phyloP scores from a whole-genome alignment of 176 grass and related monocot species.

The Tuctoria greenei region DNA sequence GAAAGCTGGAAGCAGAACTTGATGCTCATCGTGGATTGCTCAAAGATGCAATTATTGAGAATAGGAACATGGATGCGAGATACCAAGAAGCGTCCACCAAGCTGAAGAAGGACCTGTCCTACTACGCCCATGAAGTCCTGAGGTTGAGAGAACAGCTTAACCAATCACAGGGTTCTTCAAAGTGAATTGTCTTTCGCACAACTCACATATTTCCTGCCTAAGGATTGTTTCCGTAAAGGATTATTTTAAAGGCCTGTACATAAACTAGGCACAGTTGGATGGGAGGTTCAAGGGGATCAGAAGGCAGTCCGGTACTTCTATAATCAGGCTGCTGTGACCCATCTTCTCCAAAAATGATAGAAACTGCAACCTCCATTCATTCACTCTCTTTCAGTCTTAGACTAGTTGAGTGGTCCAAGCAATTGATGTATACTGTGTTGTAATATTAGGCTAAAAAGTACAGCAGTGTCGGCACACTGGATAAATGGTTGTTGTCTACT shows the following conservation, averaged over 20 bases:
- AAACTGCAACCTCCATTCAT: not conserved
- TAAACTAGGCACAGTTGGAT: not conserved
- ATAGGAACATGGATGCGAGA: constrained; percentile 52
- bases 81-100: constrained; percentile 60
- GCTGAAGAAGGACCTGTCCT: constrained; percentile 66
- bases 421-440: not conserved
- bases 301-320: not conserved
- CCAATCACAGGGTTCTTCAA: constrained; percentile 9
- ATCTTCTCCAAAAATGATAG: not conserved
- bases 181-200: not conserved
- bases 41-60: constrained; percentile 44
- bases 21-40: constrained; percentile 57
- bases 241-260: not conserved
- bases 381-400: not conserved
- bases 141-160: constrained; percentile 65
- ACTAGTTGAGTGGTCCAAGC: not conserved
- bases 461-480: not conserved
- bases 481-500: not conserved
- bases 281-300: not conserved
- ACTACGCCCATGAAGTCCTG: constrained; percentile 58
- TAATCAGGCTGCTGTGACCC: not conserved
- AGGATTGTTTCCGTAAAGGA: not conserved
- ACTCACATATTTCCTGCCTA: not conserved
- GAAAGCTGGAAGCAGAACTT: constrained; percentile 46
- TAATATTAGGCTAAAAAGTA: not conserved